Evolutionary conservation across 2,329 filamentous ascomycete species (phyloP).

Genomic region (Arthrobotrys entomopaga): DNA sequence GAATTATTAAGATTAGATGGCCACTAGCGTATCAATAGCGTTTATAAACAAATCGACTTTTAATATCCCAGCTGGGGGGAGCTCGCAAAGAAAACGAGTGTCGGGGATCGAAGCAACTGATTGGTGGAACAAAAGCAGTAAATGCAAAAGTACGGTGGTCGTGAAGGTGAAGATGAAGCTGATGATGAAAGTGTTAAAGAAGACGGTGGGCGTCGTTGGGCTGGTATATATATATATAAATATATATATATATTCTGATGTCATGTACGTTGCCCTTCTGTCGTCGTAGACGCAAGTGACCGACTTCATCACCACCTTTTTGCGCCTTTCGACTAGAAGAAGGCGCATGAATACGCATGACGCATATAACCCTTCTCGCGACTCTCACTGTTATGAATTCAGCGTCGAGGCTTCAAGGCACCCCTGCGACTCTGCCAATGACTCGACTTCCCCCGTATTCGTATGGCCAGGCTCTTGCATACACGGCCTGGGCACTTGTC

Average conservation of each 20-base stretch:
- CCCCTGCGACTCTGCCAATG: constrained; percentile 29
- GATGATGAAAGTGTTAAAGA: background rate
- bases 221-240: constrained; percentile 4
- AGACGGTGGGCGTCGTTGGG: constrained; percentile 12
- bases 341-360: constrained; percentile 41
- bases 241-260: no score
- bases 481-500: background rate
- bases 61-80: constrained; percentile 22
- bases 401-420: constrained; percentile 22
- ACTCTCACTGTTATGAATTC: background rate
- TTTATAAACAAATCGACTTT: constrained; percentile 9
- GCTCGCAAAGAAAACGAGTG: constrained; percentile 24
- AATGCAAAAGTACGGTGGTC: constrained; percentile 27
- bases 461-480: no score
- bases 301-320: background rate
- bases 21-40: constrained; percentile 13
- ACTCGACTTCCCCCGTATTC: constrained; percentile 6
- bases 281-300: no score
- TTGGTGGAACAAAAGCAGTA: constrained; percentile 30
- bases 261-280: no score
- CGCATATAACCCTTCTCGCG: constrained; percentile 25
- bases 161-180: constrained; percentile 11
- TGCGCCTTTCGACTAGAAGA: background rate
- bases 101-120: constrained; percentile 19
- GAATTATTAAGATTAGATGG: constrained; percentile 37